Evolutionary conservation across 208 protist genomes (phyloP).

Genomic region (Blastocrithidia nonstop): DNA sequence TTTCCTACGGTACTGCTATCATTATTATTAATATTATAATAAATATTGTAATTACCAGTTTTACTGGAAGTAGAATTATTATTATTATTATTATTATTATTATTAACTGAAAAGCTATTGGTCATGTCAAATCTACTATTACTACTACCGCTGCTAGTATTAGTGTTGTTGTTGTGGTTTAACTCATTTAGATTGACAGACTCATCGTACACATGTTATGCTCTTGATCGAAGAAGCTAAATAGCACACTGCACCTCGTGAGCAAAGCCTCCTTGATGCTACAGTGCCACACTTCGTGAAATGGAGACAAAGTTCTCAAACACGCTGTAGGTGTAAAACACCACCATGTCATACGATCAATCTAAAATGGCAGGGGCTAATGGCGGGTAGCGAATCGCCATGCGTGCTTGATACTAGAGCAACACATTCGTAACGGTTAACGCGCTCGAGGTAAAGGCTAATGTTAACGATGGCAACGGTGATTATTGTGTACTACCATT

Average conservation of each 20-base stretch:
- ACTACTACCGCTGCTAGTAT: conserved; percentile 1
- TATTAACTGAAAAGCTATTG: no score
- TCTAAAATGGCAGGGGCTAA: conserved; percentile 45
- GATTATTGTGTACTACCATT: no score
- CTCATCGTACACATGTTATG: conserved; percentile 20
- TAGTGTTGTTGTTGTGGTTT: conserved; percentile 1
- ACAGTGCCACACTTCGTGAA: conserved; percentile 45
- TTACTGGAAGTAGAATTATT: no score
- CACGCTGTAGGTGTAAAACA: conserved; percentile 64
- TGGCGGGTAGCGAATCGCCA: conserved; percentile 57
- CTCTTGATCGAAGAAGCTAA: conserved; percentile 22
- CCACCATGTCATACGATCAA: conserved; percentile 56
- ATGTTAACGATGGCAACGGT: conserved; percentile 4
- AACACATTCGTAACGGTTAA: conserved; percentile 43
- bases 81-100: no score
- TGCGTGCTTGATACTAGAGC: conserved; percentile 56
- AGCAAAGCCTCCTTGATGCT: conserved; percentile 60
- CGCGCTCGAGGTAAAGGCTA: conserved; percentile 32
- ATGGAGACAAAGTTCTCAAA: conserved; percentile 78
- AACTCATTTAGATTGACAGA: conserved; percentile 13
- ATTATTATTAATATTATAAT: no score
- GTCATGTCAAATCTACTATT: no score
- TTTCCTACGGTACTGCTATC: no score
- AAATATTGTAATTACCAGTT: no score
- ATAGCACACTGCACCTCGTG: conserved; percentile 20